These are phyloP conservation scores for Citeromyces nyonsensis DNA, from an alignment of 805 yeast species.

Conservation along the genomic window DNA sequence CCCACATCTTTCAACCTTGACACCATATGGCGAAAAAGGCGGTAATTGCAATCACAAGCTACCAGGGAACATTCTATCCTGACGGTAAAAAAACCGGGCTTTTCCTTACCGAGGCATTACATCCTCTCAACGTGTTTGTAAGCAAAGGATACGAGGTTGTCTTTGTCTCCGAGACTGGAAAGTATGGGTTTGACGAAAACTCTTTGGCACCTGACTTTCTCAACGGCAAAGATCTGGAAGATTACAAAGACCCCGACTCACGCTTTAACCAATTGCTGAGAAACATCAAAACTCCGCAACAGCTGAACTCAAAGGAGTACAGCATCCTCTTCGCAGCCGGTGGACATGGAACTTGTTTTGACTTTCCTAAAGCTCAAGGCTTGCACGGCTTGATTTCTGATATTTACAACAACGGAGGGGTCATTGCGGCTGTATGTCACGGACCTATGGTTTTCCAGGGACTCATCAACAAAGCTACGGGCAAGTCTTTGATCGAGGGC, in stretches of 20 bases:
- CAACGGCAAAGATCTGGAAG: slow-evolving; percentile 24
- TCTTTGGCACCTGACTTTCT: slow-evolving; percentile 25
- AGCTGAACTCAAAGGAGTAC: slow-evolving; percentile 30
- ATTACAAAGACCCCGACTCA: slow-evolving; percentile 14
- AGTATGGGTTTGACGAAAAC: slow-evolving; percentile 41
- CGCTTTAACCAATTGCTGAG: slow-evolving; percentile 21
- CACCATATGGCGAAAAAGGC: slow-evolving; percentile 12
- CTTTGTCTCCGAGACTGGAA: slow-evolving; percentile 44
- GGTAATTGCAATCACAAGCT: slow-evolving; percentile 25
- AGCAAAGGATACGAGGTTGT: slow-evolving; percentile 35
- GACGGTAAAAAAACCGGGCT: slow-evolving; percentile 51
- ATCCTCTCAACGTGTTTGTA: slow-evolving; percentile 34
- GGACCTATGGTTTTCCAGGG: slow-evolving; percentile 47
- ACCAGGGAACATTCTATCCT: slow-evolving; percentile 29
- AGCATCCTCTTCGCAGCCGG: slow-evolving; percentile 46
- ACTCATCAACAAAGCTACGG: slow-evolving; percentile 23
- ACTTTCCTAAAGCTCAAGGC: slow-evolving; percentile 33
- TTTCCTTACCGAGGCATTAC: slow-evolving; percentile 40
- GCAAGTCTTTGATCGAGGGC: slow-evolving; percentile 30
- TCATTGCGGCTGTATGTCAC: slow-evolving; percentile 52
- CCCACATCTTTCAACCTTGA: too few species aligned
- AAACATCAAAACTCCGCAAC: slow-evolving; percentile 28
- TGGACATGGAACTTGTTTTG: slow-evolving; percentile 50
- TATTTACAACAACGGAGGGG: slow-evolving; percentile 34
- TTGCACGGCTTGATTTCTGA: slow-evolving; percentile 27